Evolutionary conservation across 164 flowering plant genomes (phyloP).

Genomic region (Taxillus chinensis): DNA sequence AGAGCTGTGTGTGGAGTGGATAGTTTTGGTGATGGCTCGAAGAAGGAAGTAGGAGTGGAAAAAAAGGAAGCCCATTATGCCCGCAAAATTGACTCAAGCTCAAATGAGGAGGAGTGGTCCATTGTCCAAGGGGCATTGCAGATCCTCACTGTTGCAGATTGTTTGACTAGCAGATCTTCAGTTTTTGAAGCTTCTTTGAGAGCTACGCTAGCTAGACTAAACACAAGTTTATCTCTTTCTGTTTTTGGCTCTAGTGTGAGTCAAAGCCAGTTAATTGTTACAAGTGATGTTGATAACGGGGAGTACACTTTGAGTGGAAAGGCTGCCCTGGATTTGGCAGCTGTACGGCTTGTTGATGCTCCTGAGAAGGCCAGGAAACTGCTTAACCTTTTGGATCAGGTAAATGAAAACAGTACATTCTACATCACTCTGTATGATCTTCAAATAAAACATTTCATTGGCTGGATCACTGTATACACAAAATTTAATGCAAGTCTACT

Average conservation of each 20-base stretch:
- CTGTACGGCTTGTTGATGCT: conserved; percentile 69
- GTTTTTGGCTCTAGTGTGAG: conserved; percentile 67
- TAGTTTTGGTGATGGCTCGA: conserved; percentile 31
- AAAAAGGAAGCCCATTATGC: conserved; percentile 48
- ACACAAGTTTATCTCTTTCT: conserved; percentile 72
- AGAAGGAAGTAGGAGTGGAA: conserved; percentile 63
- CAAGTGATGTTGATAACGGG: conserved; percentile 33
- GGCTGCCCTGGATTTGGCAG: conserved; percentile 81
- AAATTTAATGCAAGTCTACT: too few species aligned
- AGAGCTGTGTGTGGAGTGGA: conserved; percentile 89
- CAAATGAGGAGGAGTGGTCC: conserved; percentile 99
- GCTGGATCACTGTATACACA: too few species aligned
- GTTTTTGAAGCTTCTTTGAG: conserved; percentile 97
- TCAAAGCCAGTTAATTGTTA: conserved; percentile 37
- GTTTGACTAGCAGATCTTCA: conserved; percentile 88
- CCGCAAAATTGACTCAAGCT: conserved; percentile 50
- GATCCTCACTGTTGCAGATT: conserved; percentile 89
- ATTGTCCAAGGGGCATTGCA: conserved; percentile 98
- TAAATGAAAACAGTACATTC: conserved; percentile 8
- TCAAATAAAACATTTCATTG: neutral
- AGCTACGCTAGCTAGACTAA: conserved; percentile 86
- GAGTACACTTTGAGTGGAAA: conserved; percentile 53
- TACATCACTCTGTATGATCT: neutral
- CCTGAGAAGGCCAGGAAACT: conserved; percentile 89
- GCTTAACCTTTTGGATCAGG: conserved; percentile 86